Percentiles rank a stretch among this genome's conserved stretches.
These are phyloP conservation scores for Ashbya aceris DNA, from an alignment of 1,139 yeast genomes.

Conservation along the genomic window DNA sequence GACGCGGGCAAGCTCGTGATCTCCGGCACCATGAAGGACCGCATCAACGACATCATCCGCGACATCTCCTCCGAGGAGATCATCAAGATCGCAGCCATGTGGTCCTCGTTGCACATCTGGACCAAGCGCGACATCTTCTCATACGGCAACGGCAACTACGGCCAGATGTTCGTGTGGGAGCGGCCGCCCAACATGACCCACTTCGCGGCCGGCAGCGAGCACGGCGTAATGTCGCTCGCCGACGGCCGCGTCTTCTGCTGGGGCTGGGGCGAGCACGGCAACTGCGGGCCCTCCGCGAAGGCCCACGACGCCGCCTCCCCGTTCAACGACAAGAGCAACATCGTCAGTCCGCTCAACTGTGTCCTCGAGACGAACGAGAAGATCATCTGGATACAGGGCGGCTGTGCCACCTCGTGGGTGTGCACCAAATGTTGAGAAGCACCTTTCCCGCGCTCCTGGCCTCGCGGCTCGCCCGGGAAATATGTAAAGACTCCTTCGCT, in stretches of 20 bases:
- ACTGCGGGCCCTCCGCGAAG: constrained; percentile 51
- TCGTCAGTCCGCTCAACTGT: constrained; percentile 17
- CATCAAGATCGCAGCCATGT: constrained; percentile 42
- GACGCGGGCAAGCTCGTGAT: constrained; percentile 15
- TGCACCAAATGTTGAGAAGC: constrained; percentile 20
- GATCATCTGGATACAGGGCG: constrained; percentile 18
- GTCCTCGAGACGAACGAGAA: constrained; percentile 6
- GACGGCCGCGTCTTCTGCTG: constrained; percentile 47
- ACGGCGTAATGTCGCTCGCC: constrained; percentile 44
- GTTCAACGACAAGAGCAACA: constrained; percentile 20
- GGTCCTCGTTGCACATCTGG: constrained; percentile 66
- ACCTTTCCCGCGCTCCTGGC: constrained; percentile 28
- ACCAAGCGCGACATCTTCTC: constrained; percentile 33
- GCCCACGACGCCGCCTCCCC: constrained; percentile 1
- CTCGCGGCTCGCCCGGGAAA: constrained; percentile 25
- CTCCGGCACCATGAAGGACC: constrained; percentile 18
- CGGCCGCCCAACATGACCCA: constrained; percentile 5
- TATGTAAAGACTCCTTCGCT: constrained; percentile 30
- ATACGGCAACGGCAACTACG: constrained; percentile 68
- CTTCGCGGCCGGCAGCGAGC: constrained; percentile 73
- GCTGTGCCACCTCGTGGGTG: constrained; percentile 29
- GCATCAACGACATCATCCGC: constrained; percentile 11
- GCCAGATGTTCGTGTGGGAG: constrained; percentile 43
- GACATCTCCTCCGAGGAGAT: constrained; percentile 7
- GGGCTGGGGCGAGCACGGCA: constrained; percentile 99